Conservation (phyloP, 257 asterid species). For the Mentha longifolia region DNA sequence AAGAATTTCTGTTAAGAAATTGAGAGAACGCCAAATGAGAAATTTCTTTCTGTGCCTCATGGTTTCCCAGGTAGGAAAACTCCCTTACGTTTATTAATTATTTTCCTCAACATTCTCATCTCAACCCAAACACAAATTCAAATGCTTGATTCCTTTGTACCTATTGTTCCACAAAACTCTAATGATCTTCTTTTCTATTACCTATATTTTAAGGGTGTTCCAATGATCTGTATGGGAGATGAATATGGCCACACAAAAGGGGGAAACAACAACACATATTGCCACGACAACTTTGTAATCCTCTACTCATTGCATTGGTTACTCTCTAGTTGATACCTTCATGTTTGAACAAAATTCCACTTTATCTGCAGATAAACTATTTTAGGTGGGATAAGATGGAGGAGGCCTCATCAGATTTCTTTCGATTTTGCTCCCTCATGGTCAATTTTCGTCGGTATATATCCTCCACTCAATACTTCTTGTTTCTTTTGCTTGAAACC, state of each 20-base stretch:
- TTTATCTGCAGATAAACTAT: conserved; percentile 77
- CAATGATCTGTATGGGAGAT: conserved; percentile 96
- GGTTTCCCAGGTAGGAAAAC: conserved; percentile 87
- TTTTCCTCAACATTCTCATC: not conserved
- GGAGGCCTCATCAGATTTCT: conserved; percentile 71
- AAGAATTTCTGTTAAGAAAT: conserved; percentile 68
- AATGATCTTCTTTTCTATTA: not conserved
- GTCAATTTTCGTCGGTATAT: conserved; percentile 74
- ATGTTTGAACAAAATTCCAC: conserved; percentile 16
- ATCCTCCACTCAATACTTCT: conserved; percentile 9
- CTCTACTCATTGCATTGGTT: conserved; percentile 25
- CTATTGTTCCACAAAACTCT: not conserved
- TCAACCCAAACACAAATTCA: not conserved
- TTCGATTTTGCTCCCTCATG: conserved; percentile 80
- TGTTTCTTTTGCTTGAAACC: conserved; percentile 15
- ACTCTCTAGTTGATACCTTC: conserved; percentile 12
- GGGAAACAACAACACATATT: conserved; percentile 96
- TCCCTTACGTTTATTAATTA: not conserved
- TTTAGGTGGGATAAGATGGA: conserved; percentile 96
- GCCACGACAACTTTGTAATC: conserved; percentile 86
- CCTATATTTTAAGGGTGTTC: conserved; percentile 72
- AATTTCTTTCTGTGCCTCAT: conserved; percentile 89
- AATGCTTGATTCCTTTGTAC: not conserved
- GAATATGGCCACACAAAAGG: conserved; percentile 99
- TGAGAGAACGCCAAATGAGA: conserved; percentile 91